Evolutionary conservation across 441 rosid species (phyloP).

Genomic region (Aleurites moluccanus): DNA sequence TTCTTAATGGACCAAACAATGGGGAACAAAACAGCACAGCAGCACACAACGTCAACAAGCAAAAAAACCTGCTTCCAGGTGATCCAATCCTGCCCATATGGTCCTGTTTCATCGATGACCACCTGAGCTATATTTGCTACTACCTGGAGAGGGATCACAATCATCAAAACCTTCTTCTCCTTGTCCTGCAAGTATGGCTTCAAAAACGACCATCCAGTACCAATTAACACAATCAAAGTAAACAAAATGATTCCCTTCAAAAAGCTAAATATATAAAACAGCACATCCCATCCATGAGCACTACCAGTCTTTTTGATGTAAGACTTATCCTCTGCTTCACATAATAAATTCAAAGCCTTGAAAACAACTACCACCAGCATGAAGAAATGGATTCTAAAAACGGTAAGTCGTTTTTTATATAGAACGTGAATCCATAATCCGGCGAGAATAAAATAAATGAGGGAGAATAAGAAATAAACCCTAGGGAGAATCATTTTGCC

Average conservation of each 20-base stretch:
- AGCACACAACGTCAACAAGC: conserved; percentile 93
- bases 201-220: conserved; percentile 92
- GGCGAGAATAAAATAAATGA: conserved; percentile 58
- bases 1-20: conserved; percentile 97
- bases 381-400: conserved; percentile 79
- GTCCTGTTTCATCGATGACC: conserved; percentile 77
- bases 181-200: conserved; percentile 86
- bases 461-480: conserved; percentile 66
- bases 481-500: conserved; percentile 74
- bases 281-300: conserved; percentile 93
- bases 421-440: conserved; percentile 71
- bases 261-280: conserved; percentile 89
- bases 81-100: conserved; percentile 76
- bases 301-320: conserved; percentile 84
- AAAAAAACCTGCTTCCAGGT: conserved; percentile 85
- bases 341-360: conserved; percentile 66
- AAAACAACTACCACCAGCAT: conserved; percentile 79
- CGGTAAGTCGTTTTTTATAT: conserved; percentile 69
- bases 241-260: conserved; percentile 82
- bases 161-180: conserved; percentile 88
- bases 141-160: conserved; percentile 92
- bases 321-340: conserved; percentile 89
- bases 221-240: conserved; percentile 87
- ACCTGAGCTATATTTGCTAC: conserved; percentile 92
- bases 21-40: conserved; percentile 90